These are phyloP conservation scores for Prunus fruticosa DNA, from an alignment of 306 rosid species.

Conservation along the genomic window DNA sequence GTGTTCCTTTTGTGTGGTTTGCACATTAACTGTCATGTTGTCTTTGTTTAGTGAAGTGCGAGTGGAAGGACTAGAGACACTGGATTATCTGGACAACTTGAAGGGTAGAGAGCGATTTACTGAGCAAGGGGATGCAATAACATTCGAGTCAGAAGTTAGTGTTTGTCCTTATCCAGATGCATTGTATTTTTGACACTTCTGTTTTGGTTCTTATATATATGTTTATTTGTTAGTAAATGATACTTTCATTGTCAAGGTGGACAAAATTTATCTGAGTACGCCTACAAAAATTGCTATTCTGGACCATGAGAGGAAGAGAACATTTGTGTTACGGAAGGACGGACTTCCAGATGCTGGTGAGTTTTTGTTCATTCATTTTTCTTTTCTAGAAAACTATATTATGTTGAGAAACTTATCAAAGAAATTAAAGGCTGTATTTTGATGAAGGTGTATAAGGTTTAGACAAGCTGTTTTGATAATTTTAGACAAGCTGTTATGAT, in stretches of 20 bases:
- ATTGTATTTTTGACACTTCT: constrained; percentile 2
- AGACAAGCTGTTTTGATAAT: too few species aligned
- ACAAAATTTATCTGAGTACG: constrained; percentile 65
- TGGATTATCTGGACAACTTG: constrained; percentile 80
- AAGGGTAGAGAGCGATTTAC: constrained; percentile 59
- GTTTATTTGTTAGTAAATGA: constrained; percentile 12
- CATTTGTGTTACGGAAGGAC: constrained; percentile 63
- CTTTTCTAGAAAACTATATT: neutral
- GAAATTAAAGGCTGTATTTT: neutral
- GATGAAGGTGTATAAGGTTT: neutral
- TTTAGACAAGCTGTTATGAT: too few species aligned
- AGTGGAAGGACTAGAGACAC: constrained; percentile 79
- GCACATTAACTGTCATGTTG: neutral
- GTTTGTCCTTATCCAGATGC: constrained; percentile 1
- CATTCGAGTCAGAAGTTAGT: constrained; percentile 69
- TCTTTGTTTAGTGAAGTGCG: constrained; percentile 63
- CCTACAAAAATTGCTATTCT: constrained; percentile 74
- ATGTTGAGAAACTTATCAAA: neutral
- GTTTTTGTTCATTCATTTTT: constrained; percentile 15
- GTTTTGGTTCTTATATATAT: constrained; percentile 3
- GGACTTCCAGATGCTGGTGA: constrained; percentile 89
- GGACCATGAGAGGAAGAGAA: constrained; percentile 81
- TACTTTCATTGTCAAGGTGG: constrained; percentile 46
- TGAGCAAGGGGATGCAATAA: constrained; percentile 81
- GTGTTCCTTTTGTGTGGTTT: neutral